phyloP scores from a whole-genome alignment of 768 basidiomycete genomes.

The Coprinopsis marcescibilis region DNA sequence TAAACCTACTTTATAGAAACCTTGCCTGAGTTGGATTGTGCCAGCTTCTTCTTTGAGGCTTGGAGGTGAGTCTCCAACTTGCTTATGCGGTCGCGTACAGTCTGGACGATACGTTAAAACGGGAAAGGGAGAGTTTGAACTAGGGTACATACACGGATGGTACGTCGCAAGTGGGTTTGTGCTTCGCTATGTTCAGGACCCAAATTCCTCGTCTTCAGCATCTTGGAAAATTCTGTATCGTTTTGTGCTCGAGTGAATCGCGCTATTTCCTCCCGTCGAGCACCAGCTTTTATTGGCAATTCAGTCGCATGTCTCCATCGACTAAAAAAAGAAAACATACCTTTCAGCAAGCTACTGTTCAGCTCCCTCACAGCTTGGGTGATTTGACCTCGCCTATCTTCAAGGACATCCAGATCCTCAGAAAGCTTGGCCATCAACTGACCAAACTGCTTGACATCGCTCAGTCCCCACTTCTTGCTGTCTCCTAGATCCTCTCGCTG shows the following conservation, averaged over 20 bases:
- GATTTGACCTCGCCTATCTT: slow-evolving; percentile 34
- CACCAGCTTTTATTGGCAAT: slow-evolving; percentile 63
- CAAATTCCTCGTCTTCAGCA: slow-evolving; percentile 69
- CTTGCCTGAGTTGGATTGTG: slow-evolving; percentile 54
- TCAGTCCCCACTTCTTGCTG: slow-evolving; percentile 45
- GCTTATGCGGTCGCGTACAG: slow-evolving; percentile 65
- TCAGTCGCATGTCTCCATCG: not conserved
- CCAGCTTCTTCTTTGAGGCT: slow-evolving; percentile 62
- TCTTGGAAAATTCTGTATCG: slow-evolving; percentile 75
- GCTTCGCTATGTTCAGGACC: slow-evolving; percentile 85
- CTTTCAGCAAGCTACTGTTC: slow-evolving; percentile 63
- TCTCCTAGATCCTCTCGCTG: slow-evolving; percentile 42
- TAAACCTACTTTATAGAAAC: slow-evolving; percentile 53
- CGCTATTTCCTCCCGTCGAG: slow-evolving; percentile 76
- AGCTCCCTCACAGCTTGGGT: slow-evolving; percentile 46
- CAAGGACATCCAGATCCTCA: slow-evolving; percentile 46
- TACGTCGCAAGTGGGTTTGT: slow-evolving; percentile 68
- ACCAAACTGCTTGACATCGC: slow-evolving; percentile 48
- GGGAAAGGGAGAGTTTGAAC: not conserved
- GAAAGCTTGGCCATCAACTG: slow-evolving; percentile 42
- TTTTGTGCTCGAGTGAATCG: slow-evolving; percentile 73
- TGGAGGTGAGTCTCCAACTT: slow-evolving; percentile 75
- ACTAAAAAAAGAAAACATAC: slow-evolving; percentile 28
- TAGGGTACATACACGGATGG: slow-evolving; percentile 51
- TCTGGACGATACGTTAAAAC: slow-evolving; percentile 30